A percentile compares a stretch with the other conserved stretches of the same genome.
Conservation (phyloP, 1,284 basidiomycete genomes). For the Leccinum fuscescens region DNA sequence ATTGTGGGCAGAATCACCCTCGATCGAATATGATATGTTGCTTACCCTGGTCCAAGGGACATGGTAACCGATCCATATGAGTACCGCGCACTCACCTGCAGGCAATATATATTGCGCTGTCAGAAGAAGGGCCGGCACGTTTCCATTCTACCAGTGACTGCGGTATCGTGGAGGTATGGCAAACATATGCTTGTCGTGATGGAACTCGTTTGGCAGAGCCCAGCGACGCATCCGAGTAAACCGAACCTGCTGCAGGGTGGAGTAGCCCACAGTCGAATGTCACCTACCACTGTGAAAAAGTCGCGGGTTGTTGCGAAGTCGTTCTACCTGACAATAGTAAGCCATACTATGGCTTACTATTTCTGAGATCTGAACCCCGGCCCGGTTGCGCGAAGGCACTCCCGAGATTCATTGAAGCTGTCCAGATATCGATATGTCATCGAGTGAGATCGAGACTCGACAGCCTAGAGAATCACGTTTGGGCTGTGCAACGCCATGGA, state of each 20-base stretch:
- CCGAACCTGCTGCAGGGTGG: not conserved
- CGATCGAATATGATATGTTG: not conserved
- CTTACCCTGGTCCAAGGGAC: conserved; percentile 11
- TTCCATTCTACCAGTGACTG: not conserved
- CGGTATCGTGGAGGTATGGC: not conserved
- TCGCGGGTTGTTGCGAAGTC: not conserved
- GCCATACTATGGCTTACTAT: not conserved
- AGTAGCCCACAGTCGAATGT: not conserved
- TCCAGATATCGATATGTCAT: not conserved
- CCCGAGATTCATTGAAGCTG: not conserved
- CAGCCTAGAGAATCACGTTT: not conserved
- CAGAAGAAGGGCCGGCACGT: not conserved
- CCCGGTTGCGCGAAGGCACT: not conserved
- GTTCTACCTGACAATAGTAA: not conserved
- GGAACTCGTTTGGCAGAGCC: not conserved
- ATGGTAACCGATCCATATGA: conserved; percentile 10
- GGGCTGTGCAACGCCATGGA: conserved; percentile 2
- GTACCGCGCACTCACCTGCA: not conserved
- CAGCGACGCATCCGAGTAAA: not conserved
- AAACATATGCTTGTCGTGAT: not conserved
- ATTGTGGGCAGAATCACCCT: not conserved
- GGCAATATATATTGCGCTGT: conserved; percentile 6
- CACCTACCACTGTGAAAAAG: not conserved
- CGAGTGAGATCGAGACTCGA: conserved; percentile 10
- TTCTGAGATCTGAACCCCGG: not conserved